Evolutionary conservation across 306 rosid species (phyloP).

Genomic region (Quercus bicolor): DNA sequence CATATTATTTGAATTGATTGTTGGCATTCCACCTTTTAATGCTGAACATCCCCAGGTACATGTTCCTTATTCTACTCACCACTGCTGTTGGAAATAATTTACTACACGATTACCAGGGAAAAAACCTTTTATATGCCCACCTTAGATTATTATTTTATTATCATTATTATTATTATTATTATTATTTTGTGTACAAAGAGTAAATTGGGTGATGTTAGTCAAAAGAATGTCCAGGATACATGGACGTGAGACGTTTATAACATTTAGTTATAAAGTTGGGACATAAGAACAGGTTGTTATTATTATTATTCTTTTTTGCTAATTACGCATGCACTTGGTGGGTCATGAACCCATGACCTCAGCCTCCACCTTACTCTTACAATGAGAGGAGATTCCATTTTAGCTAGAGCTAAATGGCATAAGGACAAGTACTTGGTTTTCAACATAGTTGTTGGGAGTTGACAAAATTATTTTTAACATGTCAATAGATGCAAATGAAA

Average conservation of each 20-base stretch:
- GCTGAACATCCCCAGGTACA: slow-evolving; percentile 98
- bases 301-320: too few relatives aligned
- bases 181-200: not conserved
- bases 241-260: not conserved
- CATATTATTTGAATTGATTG: slow-evolving; percentile 92
- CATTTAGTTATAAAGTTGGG: not conserved
- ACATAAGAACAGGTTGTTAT: not conserved
- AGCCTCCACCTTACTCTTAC: too few relatives aligned
- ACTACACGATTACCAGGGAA: not conserved
- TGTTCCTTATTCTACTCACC: slow-evolving; percentile 10
- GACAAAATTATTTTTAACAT: not conserved
- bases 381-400: too few relatives aligned
- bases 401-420: too few relatives aligned
- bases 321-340: too few relatives aligned
- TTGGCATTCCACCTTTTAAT: slow-evolving; percentile 98
- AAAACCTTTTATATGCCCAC: not conserved
- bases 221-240: not conserved
- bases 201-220: not conserved
- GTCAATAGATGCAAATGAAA: not conserved
- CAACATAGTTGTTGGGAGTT: not conserved
- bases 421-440: not conserved
- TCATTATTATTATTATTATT: too few relatives aligned
- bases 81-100: not conserved
- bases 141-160: not conserved
- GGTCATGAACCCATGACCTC: too few relatives aligned